phyloP scores from a whole-genome alignment of 2,329 filamentous ascomycete species.

The Botrytis aclada region DNA sequence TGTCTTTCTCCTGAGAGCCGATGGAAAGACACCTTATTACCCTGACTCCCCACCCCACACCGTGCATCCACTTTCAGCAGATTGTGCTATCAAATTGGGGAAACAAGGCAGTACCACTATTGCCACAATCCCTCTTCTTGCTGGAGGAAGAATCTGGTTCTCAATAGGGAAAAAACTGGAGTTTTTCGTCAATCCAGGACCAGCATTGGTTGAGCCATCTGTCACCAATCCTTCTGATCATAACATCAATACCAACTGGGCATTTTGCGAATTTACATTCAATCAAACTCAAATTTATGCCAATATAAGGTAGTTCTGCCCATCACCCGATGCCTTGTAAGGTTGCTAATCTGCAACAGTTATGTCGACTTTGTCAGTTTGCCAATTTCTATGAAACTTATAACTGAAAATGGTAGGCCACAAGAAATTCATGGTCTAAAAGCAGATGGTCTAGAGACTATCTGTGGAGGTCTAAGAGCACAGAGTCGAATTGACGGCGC shows the following conservation, averaged over 20 bases:
- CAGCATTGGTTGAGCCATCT: slow-evolving; percentile 71
- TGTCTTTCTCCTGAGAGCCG: slow-evolving; percentile 60
- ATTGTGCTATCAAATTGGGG: slow-evolving; percentile 64
- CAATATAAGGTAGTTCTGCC: slow-evolving; percentile 49
- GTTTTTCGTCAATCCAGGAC: slow-evolving; percentile 66
- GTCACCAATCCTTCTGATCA: slow-evolving; percentile 63
- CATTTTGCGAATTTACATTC: slow-evolving; percentile 68
- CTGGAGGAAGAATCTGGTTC: slow-evolving; percentile 72
- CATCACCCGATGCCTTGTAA: neutral
- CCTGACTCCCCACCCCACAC: slow-evolving; percentile 55
- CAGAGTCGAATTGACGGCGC: slow-evolving; percentile 56
- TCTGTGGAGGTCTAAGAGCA: slow-evolving; percentile 52
- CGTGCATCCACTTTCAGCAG: slow-evolving; percentile 49
- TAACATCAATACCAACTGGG: slow-evolving; percentile 62
- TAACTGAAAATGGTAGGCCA: slow-evolving; percentile 42
- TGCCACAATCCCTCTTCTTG: slow-evolving; percentile 66
- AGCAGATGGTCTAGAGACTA: slow-evolving; percentile 50
- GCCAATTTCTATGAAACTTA: slow-evolving; percentile 56
- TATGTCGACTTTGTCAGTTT: slow-evolving; percentile 73
- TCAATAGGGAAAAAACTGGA: slow-evolving; percentile 57
- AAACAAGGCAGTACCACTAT: slow-evolving; percentile 56
- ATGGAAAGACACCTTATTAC: slow-evolving; percentile 64
- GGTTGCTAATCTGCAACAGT: slow-evolving; percentile 36
- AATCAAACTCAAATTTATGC: slow-evolving; percentile 60
- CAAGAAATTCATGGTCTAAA: slow-evolving; percentile 57